Evolutionary conservation across 2,329 filamentous ascomycete genomes (phyloP).

Genomic region (Pezicula radicicola): DNA sequence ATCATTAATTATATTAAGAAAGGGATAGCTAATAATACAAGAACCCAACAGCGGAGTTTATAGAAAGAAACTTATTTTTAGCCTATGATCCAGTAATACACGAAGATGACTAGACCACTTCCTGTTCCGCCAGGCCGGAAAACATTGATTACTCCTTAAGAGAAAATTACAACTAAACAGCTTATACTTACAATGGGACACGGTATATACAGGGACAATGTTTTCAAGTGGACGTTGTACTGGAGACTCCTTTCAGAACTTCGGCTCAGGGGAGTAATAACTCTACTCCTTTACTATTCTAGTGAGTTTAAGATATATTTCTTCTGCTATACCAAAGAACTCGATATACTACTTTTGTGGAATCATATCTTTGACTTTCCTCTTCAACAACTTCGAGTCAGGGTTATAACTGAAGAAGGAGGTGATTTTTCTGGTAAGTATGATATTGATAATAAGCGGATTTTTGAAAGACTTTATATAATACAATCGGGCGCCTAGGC

Average conservation of each 20-base stretch:
- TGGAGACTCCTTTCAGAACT: constrained; percentile 16
- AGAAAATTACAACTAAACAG: constrained; percentile 11
- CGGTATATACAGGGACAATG: constrained; percentile 7
- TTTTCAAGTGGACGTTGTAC: constrained; percentile 16
- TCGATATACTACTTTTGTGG: constrained; percentile 7
- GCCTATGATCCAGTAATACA: constrained; percentile 15
- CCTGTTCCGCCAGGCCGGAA: constrained; percentile 7
- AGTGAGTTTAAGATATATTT: constrained; percentile 13
- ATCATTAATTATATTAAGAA: constrained; percentile 12
- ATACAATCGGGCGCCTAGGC: neutral
- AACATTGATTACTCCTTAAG: constrained; percentile 11
- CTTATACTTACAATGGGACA: constrained; percentile 9
- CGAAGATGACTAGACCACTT: constrained; percentile 15
- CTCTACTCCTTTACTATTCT: constrained; percentile 13
- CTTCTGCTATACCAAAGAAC: constrained; percentile 5
- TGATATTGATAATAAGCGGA: constrained; percentile 7
- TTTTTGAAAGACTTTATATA: constrained; percentile 5
- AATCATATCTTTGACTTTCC: constrained; percentile 6
- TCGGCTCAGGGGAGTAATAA: constrained; percentile 5
- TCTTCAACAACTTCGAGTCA: constrained; percentile 8
- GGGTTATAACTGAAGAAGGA: constrained; percentile 6
- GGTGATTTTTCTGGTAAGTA: constrained; percentile 3
- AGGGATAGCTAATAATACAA: constrained; percentile 10
- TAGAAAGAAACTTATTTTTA: constrained; percentile 17
- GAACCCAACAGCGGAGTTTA: constrained; percentile 2